These are phyloP conservation scores for Naganishia sp. DNA, from an alignment of 1,284 basidiomycete species.

Conservation along the genomic window DNA sequence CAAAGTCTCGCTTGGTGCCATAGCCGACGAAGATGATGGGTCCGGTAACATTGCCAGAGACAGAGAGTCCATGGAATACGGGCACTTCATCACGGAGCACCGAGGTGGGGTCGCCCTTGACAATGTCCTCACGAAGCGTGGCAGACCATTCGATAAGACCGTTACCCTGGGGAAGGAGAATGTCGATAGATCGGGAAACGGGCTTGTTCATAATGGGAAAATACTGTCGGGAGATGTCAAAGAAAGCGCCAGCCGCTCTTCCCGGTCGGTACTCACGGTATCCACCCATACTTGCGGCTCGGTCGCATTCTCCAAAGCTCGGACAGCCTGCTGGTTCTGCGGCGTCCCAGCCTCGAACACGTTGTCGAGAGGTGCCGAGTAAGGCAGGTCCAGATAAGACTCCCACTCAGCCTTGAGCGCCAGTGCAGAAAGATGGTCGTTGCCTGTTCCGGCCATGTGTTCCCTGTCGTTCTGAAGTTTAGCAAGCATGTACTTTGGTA, in stretches of 20 bases:
- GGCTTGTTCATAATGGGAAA: conserved; percentile 80
- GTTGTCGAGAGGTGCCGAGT: conserved; percentile 46
- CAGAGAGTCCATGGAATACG: conserved; percentile 51
- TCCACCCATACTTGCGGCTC: conserved; percentile 52
- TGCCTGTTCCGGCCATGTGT: conserved; percentile 52
- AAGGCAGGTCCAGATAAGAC: conserved; percentile 45
- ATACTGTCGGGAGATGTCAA: conserved; percentile 56
- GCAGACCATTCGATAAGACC: conserved; percentile 67
- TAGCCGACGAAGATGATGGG: conserved; percentile 61
- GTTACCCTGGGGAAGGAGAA: conserved; percentile 58
- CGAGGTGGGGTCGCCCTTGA: conserved; percentile 55
- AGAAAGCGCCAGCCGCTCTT: not conserved
- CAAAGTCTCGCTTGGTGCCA: conserved; percentile 76
- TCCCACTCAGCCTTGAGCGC: conserved; percentile 54
- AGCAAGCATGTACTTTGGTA: not conserved
- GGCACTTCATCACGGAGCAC: conserved; percentile 54
- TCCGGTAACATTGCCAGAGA: conserved; percentile 49
- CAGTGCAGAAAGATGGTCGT: conserved; percentile 49
- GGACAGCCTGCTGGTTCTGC: conserved; percentile 45
- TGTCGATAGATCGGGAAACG: conserved; percentile 63
- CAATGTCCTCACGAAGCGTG: conserved; percentile 53
- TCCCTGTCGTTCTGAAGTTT: conserved; percentile 29
- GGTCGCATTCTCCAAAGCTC: conserved; percentile 34
- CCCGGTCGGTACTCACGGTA: conserved; percentile 41
- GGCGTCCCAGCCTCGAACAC: conserved; percentile 50